Percentiles rank a stretch among this genome's conserved stretches.
These are phyloP conservation scores for Cajanus cajan DNA, from an alignment of 306 rosid species.

Conservation along the genomic window DNA sequence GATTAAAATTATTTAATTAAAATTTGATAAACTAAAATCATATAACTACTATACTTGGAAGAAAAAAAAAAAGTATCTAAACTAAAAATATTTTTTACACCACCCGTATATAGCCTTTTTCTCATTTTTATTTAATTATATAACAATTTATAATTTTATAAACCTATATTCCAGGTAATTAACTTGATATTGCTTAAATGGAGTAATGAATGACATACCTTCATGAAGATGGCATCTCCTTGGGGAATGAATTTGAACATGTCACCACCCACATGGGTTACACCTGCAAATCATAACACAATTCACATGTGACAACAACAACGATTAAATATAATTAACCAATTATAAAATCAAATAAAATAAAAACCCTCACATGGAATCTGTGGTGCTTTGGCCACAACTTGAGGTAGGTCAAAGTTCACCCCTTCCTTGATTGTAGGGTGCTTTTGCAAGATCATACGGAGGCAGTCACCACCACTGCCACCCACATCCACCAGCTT, in stretches of 20 bases:
- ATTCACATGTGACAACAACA: not conserved
- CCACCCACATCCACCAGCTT: slow-evolving; percentile 89
- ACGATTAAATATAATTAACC: too few relatives aligned
- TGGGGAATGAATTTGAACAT: slow-evolving; percentile 76
- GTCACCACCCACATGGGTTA: slow-evolving; percentile 81
- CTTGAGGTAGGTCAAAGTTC: slow-evolving; percentile 82
- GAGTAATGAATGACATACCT: slow-evolving; percentile 40
- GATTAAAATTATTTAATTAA: too few relatives aligned
- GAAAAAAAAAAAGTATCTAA: too few relatives aligned
- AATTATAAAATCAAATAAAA: not conserved
- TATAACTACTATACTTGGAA: too few relatives aligned
- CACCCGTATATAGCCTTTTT: too few relatives aligned
- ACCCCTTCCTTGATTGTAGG: slow-evolving; percentile 58
- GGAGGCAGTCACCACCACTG: slow-evolving; percentile 86
- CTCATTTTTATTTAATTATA: too few relatives aligned
- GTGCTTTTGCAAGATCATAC: slow-evolving; percentile 64
- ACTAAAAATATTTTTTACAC: too few relatives aligned
- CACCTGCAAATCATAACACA: slow-evolving; percentile 38
- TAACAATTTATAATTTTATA: too few relatives aligned
- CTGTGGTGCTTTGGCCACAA: slow-evolving; percentile 73
- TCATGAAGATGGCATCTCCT: slow-evolving; percentile 81
- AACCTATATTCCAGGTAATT: too few relatives aligned
- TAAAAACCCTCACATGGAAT: slow-evolving; percentile 43
- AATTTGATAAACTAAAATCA: too few relatives aligned
- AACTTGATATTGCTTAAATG: too few relatives aligned